Conservation (phyloP, 768 basidiomycete species). For the Leccinum rimulosum region DNA sequence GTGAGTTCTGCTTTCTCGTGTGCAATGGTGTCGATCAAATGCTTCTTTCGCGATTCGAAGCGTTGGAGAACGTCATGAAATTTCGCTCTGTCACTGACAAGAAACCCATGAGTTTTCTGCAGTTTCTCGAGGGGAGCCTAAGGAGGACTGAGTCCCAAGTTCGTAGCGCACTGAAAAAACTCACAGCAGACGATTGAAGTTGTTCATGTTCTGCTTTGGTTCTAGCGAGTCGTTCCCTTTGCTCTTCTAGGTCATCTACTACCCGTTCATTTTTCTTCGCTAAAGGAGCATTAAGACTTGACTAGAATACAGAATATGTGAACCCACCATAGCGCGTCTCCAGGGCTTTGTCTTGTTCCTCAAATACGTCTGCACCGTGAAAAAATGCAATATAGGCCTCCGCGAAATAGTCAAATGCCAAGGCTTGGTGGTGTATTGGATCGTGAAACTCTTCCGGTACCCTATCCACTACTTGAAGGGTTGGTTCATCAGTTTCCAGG, state of each 20-base stretch:
- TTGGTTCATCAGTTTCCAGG: constrained; percentile 61
- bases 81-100: constrained; percentile 74
- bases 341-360: constrained; percentile 64
- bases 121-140: constrained; percentile 66
- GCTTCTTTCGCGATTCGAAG: constrained; percentile 67
- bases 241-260: constrained; percentile 58
- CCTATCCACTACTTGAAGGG: constrained; percentile 56
- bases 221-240: constrained; percentile 45
- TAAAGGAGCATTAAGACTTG: constrained; percentile 25
- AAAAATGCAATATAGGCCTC: constrained; percentile 69
- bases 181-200: constrained; percentile 61
- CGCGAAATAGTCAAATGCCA: constrained; percentile 74
- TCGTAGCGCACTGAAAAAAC: constrained; percentile 3
- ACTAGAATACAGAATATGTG: not conserved
- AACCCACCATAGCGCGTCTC: constrained; percentile 75
- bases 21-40: constrained; percentile 62
- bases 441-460: constrained; percentile 78
- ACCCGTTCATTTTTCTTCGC: constrained; percentile 73
- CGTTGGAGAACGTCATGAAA: constrained; percentile 72
- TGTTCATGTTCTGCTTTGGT: constrained; percentile 53
- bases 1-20: constrained; percentile 64
- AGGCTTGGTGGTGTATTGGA: constrained; percentile 66
- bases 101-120: constrained; percentile 56
- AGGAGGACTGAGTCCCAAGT: not conserved
- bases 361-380: constrained; percentile 62